Evolutionary conservation across 169 alveolate species (phyloP).

Genomic region (Theileria annulata): DNA sequence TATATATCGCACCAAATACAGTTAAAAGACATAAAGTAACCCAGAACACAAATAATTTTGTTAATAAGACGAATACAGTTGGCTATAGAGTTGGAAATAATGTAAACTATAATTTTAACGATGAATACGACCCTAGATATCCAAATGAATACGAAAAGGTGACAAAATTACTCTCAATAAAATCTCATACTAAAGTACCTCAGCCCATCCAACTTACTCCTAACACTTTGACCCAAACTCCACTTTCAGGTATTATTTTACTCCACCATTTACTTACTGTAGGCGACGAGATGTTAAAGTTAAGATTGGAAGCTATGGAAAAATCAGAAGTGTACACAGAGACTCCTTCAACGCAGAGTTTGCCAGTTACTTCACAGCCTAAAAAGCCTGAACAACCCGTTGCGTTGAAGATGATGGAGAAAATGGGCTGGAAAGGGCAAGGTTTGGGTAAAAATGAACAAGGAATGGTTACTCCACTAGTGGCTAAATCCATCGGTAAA

Average conservation of each 20-base stretch:
- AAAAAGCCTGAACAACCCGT: conserved; percentile 71
- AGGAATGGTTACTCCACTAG: conserved; percentile 84
- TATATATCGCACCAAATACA: conserved; percentile 20
- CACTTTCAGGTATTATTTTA: conserved; percentile 24
- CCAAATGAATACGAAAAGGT: conserved; percentile 64
- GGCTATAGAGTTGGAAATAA: neutral
- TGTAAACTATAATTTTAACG: conserved; percentile 47
- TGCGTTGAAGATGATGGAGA: conserved; percentile 85
- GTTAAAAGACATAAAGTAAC: conserved; percentile 21
- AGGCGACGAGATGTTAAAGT: conserved; percentile 34
- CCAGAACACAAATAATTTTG: neutral
- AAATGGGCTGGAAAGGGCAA: conserved; percentile 89
- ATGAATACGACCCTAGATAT: conserved; percentile 54
- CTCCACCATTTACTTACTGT: neutral
- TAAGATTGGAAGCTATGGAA: conserved; percentile 39
- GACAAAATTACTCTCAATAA: conserved; percentile 1
- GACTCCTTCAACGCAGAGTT: neutral
- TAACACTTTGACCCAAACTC: neutral
- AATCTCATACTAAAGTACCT: neutral
- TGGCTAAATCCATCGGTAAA: conserved; percentile 78
- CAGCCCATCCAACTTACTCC: conserved; percentile 3
- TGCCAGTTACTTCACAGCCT: conserved; percentile 1
- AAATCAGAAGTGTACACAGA: conserved; percentile 15
- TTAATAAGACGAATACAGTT: neutral
- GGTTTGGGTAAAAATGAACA: conserved; percentile 85